A percentile compares a stretch with the other conserved stretches of the same genome.
Conservation (phyloP, 768 basidiomycete genomes). For the Suillus plorans region DNA sequence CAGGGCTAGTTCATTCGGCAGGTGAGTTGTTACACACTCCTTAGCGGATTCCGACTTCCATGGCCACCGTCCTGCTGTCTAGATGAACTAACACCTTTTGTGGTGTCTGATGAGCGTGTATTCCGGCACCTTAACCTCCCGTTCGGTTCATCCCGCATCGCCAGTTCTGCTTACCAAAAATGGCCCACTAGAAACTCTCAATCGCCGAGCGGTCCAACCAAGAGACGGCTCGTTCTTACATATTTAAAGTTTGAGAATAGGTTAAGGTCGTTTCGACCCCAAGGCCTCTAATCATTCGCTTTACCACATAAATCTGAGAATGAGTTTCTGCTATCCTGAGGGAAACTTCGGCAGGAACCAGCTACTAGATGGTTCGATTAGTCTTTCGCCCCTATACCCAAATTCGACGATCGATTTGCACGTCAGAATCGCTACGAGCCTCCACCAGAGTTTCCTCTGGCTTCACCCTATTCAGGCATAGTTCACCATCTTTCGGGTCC, state of each 20-base stretch:
- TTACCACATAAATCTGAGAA: conserved; percentile 65
- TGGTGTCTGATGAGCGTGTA: conserved; percentile 65
- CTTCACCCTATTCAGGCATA: conserved; percentile 89
- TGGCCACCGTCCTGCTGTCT: conserved; percentile 88
- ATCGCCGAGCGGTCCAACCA: conserved; percentile 50
- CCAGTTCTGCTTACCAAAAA: conserved; percentile 75
- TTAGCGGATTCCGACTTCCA: conserved; percentile 85
- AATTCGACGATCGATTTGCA: conserved; percentile 95
- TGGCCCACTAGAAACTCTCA: conserved; percentile 73
- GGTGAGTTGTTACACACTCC: conserved; percentile 89
- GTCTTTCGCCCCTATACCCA: conserved; percentile 97
- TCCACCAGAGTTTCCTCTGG: conserved; percentile 97
- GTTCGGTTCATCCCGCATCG: conserved; percentile 71
- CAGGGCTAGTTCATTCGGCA: conserved; percentile 41
- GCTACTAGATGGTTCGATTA: conserved; percentile 94
- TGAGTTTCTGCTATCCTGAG: conserved; percentile 69
- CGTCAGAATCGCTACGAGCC: conserved; percentile 94
- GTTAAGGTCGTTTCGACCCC: conserved; percentile 87
- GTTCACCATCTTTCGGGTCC: conserved; percentile 91
- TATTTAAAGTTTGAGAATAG: conserved; percentile 75
- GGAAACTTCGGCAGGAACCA: conserved; percentile 92
- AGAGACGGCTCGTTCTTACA: conserved; percentile 56
- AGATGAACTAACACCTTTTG: conserved; percentile 85
- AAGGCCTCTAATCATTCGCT: conserved; percentile 92
- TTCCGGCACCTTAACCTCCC: conserved; percentile 29